Base-by-base conservation (phyloP, 2,329 filamentous ascomycete genomes). In the Fusarium metavorans region DNA sequence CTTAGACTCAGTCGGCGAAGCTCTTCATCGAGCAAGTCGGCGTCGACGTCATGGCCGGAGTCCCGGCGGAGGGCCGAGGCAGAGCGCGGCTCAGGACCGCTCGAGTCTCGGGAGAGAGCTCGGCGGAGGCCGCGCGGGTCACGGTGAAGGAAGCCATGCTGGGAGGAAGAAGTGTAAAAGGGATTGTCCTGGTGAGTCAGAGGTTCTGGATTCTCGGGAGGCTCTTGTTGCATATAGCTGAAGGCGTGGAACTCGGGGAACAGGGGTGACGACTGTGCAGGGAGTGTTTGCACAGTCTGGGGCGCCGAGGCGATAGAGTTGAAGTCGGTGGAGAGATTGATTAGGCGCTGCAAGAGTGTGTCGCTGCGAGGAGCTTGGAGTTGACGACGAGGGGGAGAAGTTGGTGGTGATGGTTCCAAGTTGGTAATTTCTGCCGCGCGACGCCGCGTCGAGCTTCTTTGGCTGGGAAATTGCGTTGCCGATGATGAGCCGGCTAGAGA, bases 221-320 rank as follows among this genome's bases (percentile, higher is more conserved):
- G 85, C 87, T 87, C 88, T 88, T 85, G 86, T 86, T 91, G 90
- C 90, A 92, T 92, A 90, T 88, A 92, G 90, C 83, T 87, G 82
- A 81, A 82, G 82, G 80, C 75, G 78, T 75, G 77, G 79, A 77
- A 81, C 73, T 77, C 78, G 79, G 79, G 77, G 74, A 68, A 74
- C 63, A 73, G 70, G 73, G 79, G 78, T 80, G 83, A 67, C 66
- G 78, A 88, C 88, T 88, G 88, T 89, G 88, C 88, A 82, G 81
- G 78, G 74, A 74, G 68, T 77, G 72, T 80, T 80, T 83, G 88
- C 88, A 90, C 88, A 90, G 88, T 87, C 87, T 80, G 57, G 71
- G 62, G 68, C 68, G 71, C 67, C 58, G 52, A 56, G 63, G 64
- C 64, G 68, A 64, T 48, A 32, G 61, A 59, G 30, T 34, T 68